Evolutionary conservation across 2,329 filamentous ascomycete species (phyloP).

Genomic region (Penicillium sp.): DNA sequence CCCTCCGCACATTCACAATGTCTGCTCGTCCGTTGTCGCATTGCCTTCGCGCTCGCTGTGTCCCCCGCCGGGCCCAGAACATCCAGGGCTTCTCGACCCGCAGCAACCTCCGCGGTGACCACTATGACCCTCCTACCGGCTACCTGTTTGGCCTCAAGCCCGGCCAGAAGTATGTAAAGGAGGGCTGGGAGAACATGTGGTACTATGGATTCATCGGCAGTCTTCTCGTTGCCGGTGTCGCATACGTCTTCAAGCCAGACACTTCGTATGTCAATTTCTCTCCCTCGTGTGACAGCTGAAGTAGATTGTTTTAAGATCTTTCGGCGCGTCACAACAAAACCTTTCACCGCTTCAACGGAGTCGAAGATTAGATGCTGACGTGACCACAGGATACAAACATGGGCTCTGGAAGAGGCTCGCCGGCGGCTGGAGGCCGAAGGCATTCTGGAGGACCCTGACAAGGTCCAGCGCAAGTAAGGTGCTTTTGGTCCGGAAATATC

Average conservation of each 20-base stretch:
- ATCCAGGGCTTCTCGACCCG: constrained; percentile 35
- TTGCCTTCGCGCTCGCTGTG: constrained; percentile 33
- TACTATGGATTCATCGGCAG: constrained; percentile 77
- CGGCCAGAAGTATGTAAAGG: constrained; percentile 87
- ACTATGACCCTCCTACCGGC: constrained; percentile 81
- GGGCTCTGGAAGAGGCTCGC: constrained; percentile 94
- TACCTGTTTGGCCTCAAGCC: constrained; percentile 93
- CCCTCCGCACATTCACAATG: constrained; percentile 33
- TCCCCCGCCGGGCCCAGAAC: constrained; percentile 31
- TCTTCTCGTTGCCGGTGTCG: constrained; percentile 62
- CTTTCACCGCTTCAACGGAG: no score
- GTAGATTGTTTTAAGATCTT: no score
- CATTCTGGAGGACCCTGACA: constrained; percentile 69
- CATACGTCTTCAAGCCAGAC: constrained; percentile 94
- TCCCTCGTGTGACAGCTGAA: no score
- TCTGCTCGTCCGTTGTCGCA: constrained; percentile 33
- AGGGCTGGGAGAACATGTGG: constrained; percentile 88
- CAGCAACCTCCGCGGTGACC: constrained; percentile 48
- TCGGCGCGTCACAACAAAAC: no score
- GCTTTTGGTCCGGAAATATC: no score
- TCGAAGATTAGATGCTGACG: no score
- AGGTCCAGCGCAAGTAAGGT: no score
- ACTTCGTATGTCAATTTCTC: constrained; percentile 98
- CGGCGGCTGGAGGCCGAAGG: constrained; percentile 92
- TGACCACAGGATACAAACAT: constrained; percentile 97